Evolutionary conservation across 768 basidiomycete genomes (phyloP).

Genomic region (Rhodosporidiobolus sp.): DNA sequence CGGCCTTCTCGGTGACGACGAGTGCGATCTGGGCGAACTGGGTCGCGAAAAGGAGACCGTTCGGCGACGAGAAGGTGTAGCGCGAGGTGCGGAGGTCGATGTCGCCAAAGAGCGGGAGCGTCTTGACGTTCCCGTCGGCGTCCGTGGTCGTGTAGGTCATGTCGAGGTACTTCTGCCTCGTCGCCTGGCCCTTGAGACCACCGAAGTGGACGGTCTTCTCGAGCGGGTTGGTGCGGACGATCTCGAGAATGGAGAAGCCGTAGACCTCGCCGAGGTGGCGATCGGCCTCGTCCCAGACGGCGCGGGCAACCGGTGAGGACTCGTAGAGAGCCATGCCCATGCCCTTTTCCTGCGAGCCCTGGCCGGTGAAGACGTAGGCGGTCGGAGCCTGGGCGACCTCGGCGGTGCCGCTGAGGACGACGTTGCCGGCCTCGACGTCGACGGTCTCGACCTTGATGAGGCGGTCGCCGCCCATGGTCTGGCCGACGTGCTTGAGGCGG

Average conservation of each 20-base stretch:
- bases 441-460: slow-evolving; percentile 82
- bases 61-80: slow-evolving; percentile 97
- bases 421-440: slow-evolving; percentile 74
- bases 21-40: slow-evolving; percentile 98
- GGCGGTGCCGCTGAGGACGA: slow-evolving; percentile 85
- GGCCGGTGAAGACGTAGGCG: slow-evolving; percentile 96
- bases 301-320: slow-evolving; percentile 83
- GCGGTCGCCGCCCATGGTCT: slow-evolving; percentile 82
- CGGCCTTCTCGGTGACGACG: slow-evolving; percentile 96
- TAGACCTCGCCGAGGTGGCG: slow-evolving; percentile 88
- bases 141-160: slow-evolving; percentile 96
- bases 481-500: slow-evolving; percentile 81
- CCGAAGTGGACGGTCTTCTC: slow-evolving; percentile 98
- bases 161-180: slow-evolving; percentile 98
- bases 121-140: slow-evolving; percentile 92
- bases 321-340: slow-evolving; percentile 99
- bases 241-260: slow-evolving; percentile 97
- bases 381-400: slow-evolving; percentile 88
- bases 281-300: slow-evolving; percentile 96
- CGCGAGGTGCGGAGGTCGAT: slow-evolving; percentile 90
- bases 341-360: slow-evolving; percentile 94
- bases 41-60: slow-evolving; percentile 91
- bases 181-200: slow-evolving; percentile 97
- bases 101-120: slow-evolving; percentile 90
- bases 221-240: slow-evolving; percentile 85